phyloP scores from a whole-genome alignment of 2,329 filamentous ascomycete species.

The Exophiala aquamarina region DNA sequence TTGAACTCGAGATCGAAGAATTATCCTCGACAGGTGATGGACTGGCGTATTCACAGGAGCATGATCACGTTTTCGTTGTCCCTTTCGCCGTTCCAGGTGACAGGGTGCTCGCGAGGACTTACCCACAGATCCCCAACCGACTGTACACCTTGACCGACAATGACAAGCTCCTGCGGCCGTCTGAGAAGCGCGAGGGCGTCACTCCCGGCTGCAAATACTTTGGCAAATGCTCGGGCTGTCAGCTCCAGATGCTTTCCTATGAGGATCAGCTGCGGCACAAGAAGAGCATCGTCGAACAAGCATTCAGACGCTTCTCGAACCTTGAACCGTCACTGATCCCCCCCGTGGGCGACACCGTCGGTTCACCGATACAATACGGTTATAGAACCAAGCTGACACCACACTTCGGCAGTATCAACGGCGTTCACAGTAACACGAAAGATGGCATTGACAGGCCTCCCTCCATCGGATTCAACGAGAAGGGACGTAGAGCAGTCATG shows the following conservation, averaged over 20 bases:
- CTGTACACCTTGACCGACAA: conserved; percentile 80
- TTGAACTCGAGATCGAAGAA: conserved; percentile 77
- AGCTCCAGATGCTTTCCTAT: conserved; percentile 97
- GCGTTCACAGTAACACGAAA: no score
- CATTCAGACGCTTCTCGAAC: conserved; percentile 86
- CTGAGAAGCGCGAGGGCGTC: conserved; percentile 72
- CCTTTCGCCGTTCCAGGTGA: conserved; percentile 90
- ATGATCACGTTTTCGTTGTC: conserved; percentile 63
- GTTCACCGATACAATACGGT: conserved; percentile 84
- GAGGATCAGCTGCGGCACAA: conserved; percentile 82
- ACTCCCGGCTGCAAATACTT: conserved; percentile 86
- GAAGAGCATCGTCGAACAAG: conserved; percentile 81
- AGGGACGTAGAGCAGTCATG: conserved; percentile 66
- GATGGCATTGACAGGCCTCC: conserved; percentile 71
- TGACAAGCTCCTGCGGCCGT: conserved; percentile 71
- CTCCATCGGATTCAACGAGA: conserved; percentile 85
- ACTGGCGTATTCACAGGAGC: conserved; percentile 68
- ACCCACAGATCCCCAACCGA: conserved; percentile 65
- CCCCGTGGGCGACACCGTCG: conserved; percentile 76
- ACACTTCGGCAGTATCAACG: conserved; percentile 86
- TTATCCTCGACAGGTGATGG: conserved; percentile 93
- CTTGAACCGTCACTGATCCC: conserved; percentile 75
- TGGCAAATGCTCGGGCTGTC: conserved; percentile 81
- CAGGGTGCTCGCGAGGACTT: conserved; percentile 72
- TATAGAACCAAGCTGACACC: conserved; percentile 97